Base-by-base conservation (phyloP, 495 filamentous ascomycete species). In the Halenospora varia region DNA sequence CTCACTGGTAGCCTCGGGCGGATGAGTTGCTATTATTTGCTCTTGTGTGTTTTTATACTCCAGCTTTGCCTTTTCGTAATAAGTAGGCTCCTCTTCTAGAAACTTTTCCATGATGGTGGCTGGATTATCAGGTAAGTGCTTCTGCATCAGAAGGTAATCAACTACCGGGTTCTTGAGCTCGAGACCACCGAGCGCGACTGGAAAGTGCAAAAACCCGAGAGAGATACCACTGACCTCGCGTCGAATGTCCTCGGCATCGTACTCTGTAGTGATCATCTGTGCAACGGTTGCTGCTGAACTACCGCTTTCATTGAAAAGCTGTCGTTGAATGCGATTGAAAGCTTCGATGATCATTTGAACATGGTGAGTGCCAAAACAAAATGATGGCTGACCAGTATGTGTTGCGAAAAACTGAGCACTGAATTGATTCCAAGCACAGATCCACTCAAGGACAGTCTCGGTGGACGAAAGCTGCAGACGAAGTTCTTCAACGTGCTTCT, bases 401-500 rank as follows among this genome's bases (percentile, higher is more conserved):
- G n/a, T n/a, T n/a, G n/a, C n/a, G n/a, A n/a, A n/a, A n/a, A n/a
- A n/a, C n/a, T n/a, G n/a, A n/a, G n/a, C n/a, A n/a, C n/a, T n/a
- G n/a, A n/a, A n/a, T n/a, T n/a, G n/a, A n/a, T n/a, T n/a, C n/a
- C n/a, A n/a, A n/a, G n/a, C n/a, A n/a, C n/a, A n/a, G n/a, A n/a
- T n/a, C n/a, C n/a, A n/a, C n/a, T n/a, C n/a, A n/a, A n/a, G n/a
- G n/a, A n/a, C n/a, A n/a, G n/a, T n/a, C n/a, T n/a, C n/a, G n/a
- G n/a, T n/a, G n/a, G n/a, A n/a, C 4, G 29, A 35, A 13, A 88
- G 81, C 61, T 88, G 84, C 4, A 67, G 77, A 44, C 73, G 71
- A 20, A 88, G 75, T 59, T 86, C 83, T 13, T 73, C 63, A 49
- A 86, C 84, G 60, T 88, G 84, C 10, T 71, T 65, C 46, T 87